phyloP scores from a whole-genome alignment of 345 rosid genomes.

The Psidium guajava region DNA sequence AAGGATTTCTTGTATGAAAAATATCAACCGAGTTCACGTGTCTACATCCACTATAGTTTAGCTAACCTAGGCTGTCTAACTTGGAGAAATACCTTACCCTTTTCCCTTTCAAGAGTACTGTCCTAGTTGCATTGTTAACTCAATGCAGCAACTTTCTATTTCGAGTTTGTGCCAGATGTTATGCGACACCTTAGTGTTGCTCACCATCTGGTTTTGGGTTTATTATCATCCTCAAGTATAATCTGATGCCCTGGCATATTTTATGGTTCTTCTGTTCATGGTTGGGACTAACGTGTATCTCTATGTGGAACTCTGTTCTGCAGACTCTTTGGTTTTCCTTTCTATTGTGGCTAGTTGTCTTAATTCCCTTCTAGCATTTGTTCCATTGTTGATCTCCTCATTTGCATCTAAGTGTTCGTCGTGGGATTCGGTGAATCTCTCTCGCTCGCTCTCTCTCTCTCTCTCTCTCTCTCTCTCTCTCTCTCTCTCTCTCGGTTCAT shows the following conservation, averaged over 20 bases:
- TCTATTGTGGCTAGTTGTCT: neutral
- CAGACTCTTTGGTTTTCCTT: neutral
- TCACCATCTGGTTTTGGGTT: neutral
- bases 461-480: neutral
- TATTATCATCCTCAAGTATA: neutral
- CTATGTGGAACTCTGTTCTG: neutral
- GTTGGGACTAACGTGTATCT: neutral
- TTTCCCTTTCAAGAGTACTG: neutral
- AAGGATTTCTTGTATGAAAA: neutral
- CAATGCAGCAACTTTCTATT: neutral
- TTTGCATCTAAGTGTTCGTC: neutral
- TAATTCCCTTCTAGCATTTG: neutral
- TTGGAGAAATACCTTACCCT: neutral
- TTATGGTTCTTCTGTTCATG: neutral
- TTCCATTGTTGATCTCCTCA: neutral
- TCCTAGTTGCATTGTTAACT: neutral
- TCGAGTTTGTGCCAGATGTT: neutral
- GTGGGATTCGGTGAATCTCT: neutral
- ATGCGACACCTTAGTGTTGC: neutral
- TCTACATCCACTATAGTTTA: neutral
- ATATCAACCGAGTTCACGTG: neutral
- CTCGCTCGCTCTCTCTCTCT: neutral
- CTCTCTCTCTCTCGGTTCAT: neutral
- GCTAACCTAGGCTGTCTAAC: neutral
- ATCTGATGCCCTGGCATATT: neutral